Base-by-base conservation (phyloP, 768 basidiomycete species). In the Lactifluus rugatus region DNA sequence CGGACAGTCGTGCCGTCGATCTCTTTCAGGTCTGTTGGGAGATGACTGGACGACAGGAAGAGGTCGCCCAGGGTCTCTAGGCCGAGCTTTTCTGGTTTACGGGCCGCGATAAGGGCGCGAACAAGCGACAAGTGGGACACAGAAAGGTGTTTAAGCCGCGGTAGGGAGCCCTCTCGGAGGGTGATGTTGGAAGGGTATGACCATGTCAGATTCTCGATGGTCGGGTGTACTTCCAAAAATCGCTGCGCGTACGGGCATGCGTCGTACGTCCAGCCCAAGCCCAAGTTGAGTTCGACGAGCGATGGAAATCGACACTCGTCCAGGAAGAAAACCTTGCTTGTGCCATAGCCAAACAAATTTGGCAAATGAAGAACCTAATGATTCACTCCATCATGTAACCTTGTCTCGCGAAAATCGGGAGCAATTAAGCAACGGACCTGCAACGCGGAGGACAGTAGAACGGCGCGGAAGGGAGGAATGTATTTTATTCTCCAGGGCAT, bases 211-310 rank as follows among this genome's bases (percentile, higher is more conserved):
- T 17, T 52, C 25, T 61, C 60, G 51, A 61, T 58, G 28, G 39
- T 58, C 8, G 60, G 60, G 46, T 61, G 60, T 13, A 25, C 60
- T 13, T 61, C 60, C 5, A 61, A 32, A 47, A 61, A 61, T 13
- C 60, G 46, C 47, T 58, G 56, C 3, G 60, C 60, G 51, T 52
- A 60, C 14, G 45, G 48, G 31, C 56, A 60, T 14, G 59, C 56
- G 9, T 60, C 54, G 17, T 41, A 60, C 2, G 59, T 60, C 59
- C 59, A 60, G 9, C 59, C 59, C 59, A 54, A 60, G 37, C 59
- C 59, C 11, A 60, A 36, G 23, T 60, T 60, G 44, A 60, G 54
- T 34, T 60, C 59, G 17, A 56, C 2, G 49, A 60, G 59, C 2
- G 44, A 25, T 7, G 59, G 36, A 14, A 60, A 60, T 39, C 59